Conservation (phyloP, 352 stramenopile species). For the Pythium guiyangense region DNA sequence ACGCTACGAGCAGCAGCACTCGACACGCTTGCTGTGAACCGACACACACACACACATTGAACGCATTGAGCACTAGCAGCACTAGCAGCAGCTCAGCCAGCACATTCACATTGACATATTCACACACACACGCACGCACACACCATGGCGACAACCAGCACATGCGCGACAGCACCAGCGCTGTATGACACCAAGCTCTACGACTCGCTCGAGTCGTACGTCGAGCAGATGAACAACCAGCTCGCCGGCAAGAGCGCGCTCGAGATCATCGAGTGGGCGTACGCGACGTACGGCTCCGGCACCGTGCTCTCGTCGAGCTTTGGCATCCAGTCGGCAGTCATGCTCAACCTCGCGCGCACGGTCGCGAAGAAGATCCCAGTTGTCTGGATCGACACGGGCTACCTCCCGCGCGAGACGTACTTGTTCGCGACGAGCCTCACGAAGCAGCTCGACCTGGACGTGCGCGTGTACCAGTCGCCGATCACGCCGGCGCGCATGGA, state of each 20-base stretch:
- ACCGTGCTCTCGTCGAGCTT: slow-evolving; percentile 83
- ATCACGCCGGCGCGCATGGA: slow-evolving; percentile 80
- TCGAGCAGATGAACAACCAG: slow-evolving; percentile 57
- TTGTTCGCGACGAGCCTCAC: too few relatives aligned
- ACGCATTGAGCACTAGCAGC: slow-evolving; percentile 4
- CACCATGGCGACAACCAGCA: not conserved
- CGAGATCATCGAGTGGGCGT: slow-evolving; percentile 70
- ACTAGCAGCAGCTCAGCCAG: not conserved
- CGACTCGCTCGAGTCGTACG: slow-evolving; percentile 58
- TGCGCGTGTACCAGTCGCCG: slow-evolving; percentile 73
- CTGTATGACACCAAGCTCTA: slow-evolving; percentile 35
- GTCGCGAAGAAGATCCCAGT: slow-evolving; percentile 59
- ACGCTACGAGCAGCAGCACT: too few relatives aligned
- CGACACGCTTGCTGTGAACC: too few relatives aligned
- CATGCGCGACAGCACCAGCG: not conserved
- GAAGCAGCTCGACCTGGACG: slow-evolving; percentile 60
- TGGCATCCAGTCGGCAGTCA: slow-evolving; percentile 81
- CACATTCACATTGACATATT: not conserved
- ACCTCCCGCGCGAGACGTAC: too few relatives aligned
- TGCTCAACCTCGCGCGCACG: slow-evolving; percentile 68
- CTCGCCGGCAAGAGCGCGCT: slow-evolving; percentile 42
- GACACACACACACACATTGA: too few relatives aligned
- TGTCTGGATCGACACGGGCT: slow-evolving; percentile 84
- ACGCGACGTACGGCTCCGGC: slow-evolving; percentile 59
- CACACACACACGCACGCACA: not conserved